Conservation (phyloP, 495 filamentous ascomycete genomes). For the Neurospora sp. region DNA sequence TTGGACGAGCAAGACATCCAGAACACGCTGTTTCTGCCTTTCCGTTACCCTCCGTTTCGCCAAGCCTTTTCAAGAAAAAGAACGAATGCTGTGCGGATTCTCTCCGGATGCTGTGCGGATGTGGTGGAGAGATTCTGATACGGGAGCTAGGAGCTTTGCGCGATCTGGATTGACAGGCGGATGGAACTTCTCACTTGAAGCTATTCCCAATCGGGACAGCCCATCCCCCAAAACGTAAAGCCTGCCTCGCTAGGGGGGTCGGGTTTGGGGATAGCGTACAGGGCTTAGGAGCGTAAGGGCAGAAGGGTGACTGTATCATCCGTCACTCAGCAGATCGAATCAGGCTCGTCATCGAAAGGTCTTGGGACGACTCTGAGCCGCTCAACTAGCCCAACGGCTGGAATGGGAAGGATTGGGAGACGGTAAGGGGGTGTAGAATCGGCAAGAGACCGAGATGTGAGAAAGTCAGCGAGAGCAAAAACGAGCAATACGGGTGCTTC, state of each 20-base stretch:
- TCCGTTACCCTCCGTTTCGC: neutral
- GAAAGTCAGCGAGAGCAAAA: neutral
- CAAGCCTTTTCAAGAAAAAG: neutral
- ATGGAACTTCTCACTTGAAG: neutral
- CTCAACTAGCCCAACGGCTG: neutral
- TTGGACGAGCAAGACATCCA: conserved; percentile 6
- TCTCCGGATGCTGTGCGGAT: neutral
- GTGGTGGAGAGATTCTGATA: neutral
- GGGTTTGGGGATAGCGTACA: neutral
- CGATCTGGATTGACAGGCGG: neutral
- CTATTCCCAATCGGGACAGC: neutral
- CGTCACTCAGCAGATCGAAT: neutral
- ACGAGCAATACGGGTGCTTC: neutral
- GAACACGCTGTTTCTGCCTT: neutral
- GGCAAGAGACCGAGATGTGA: neutral
- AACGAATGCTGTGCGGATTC: neutral
- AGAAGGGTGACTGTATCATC: neutral
- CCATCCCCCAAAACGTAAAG: neutral
- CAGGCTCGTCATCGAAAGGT: neutral
- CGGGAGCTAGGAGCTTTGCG: neutral
- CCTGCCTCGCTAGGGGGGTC: neutral
- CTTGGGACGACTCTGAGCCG: neutral
- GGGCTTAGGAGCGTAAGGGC: neutral
- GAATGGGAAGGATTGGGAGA: neutral
- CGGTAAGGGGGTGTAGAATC: neutral